Percentiles rank a stretch among this genome's conserved stretches.
Conservation (phyloP, 2,329 filamentous ascomycete genomes). For the Sordariomycetes sp. region DNA sequence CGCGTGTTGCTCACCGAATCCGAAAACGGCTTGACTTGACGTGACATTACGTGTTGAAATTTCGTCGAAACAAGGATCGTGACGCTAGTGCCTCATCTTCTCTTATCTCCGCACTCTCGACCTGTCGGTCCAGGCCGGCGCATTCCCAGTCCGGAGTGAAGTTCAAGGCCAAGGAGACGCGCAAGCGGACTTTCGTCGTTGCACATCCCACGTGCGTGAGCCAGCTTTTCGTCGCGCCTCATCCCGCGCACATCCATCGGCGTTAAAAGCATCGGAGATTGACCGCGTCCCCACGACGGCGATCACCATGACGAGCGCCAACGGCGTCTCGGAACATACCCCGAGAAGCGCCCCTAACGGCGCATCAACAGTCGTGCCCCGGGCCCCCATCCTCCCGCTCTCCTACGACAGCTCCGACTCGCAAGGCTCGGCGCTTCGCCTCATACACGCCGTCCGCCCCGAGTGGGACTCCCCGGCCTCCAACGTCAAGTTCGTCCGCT, state of each 20-base stretch:
- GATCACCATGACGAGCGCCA: background rate
- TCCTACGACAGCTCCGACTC: conserved; percentile 68
- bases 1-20: conserved; percentile 15
- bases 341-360: background rate
- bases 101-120: background rate
- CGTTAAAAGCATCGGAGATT: background rate
- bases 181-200: background rate
- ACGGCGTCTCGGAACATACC: background rate
- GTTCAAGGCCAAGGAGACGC: background rate
- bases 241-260: background rate
- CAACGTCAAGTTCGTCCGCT: conserved; percentile 72
- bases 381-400: conserved; percentile 55
- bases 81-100: background rate
- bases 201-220: background rate
- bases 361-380: conserved; percentile 17
- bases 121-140: background rate
- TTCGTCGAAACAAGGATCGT: background rate
- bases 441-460: conserved; percentile 69
- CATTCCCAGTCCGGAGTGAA: background rate
- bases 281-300: background rate
- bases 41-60: background rate
- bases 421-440: conserved; percentile 61
- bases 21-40: conserved; percentile 1
- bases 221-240: background rate
- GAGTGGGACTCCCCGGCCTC: conserved; percentile 68